Evolutionary conservation across 441 rosid species (phyloP), one percentile per base, ranked within the genome.

Genomic region (Hura crepitans): DNA sequence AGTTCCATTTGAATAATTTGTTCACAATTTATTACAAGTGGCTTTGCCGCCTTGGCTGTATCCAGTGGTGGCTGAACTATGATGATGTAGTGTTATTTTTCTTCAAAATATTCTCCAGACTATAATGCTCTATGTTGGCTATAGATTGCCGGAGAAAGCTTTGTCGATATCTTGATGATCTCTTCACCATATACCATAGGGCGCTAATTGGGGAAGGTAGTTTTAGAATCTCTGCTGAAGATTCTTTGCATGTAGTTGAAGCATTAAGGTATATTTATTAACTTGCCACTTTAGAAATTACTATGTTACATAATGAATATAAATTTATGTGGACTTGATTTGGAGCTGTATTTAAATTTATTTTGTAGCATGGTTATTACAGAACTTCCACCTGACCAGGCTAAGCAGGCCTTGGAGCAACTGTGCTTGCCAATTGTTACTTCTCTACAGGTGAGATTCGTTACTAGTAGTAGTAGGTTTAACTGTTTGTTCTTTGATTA

Each of bases 71-170:
- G 31, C 50, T 43, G 51, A 42, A 62, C 13, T 4, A n/a, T 2
- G 11, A 46, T 67, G 43, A 14, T 63, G 17, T 49, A 8, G 1
- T 63, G 14, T 47, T 62, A 9, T 37, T 46, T 35, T 70, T 37
- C 7, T n/a, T n/a, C 28, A 57, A 28, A 49, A 50, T 39, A 49
- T 65, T 61, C 42, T 65, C 35, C 18, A 15, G 28, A 47, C 70
- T 59, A 27, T 13, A 43, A 60, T 53, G 50, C 64, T 81, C 73
- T 65, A 39, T 75, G 50, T 65, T 69, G 43, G 67, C 55, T 85
- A 70, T 79, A 92, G 99, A 92, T 86, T 96, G 99, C 70, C 89
- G 96, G 53, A 88, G 85, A 76, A 89, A 91, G 82, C 92, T 96
- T 47, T 87, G 90, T 72, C 90, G 87, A 63, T 88, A 87, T 82